Conservation (phyloP, 768 basidiomycete genomes). For the Clitopilus passeckerianus region DNA sequence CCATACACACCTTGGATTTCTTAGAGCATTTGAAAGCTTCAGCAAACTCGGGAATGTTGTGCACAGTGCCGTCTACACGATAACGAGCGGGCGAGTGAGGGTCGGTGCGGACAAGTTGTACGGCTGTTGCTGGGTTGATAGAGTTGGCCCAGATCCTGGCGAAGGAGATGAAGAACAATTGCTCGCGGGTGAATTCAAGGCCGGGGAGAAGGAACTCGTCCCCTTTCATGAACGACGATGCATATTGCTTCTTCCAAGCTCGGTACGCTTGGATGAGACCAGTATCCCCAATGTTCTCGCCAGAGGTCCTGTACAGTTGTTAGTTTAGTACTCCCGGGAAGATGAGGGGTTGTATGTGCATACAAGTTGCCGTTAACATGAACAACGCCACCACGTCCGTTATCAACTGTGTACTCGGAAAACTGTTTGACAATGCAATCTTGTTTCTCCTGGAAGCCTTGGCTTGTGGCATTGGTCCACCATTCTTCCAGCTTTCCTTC, state of each 20-base stretch:
- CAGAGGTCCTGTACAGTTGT: conserved; percentile 62
- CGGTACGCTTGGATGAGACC: conserved; percentile 83
- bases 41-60: conserved; percentile 86
- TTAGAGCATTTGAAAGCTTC: conserved; percentile 79
- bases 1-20: conserved; percentile 60
- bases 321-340: conserved; percentile 1
- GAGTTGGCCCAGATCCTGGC: conserved; percentile 84
- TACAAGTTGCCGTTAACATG: conserved; percentile 85
- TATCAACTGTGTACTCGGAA: conserved; percentile 82
- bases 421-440: conserved; percentile 91
- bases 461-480: conserved; percentile 89
- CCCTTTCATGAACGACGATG: conserved; percentile 49
- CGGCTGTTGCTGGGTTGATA: conserved; percentile 74
- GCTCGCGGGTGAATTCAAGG: conserved; percentile 77
- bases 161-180: conserved; percentile 92
- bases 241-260: conserved; percentile 84
- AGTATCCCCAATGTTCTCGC: conserved; percentile 88
- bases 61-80: conserved; percentile 83
- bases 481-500: conserved; percentile 83
- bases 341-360: conserved; percentile 13
- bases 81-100: conserved; percentile 82
- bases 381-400: conserved; percentile 78
- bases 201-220: conserved; percentile 80
- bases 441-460: conserved; percentile 77
- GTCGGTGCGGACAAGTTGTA: conserved; percentile 79